Evolutionary conservation across 495 filamentous ascomycete species (phyloP).

Genomic region (Immersiella caudata): DNA sequence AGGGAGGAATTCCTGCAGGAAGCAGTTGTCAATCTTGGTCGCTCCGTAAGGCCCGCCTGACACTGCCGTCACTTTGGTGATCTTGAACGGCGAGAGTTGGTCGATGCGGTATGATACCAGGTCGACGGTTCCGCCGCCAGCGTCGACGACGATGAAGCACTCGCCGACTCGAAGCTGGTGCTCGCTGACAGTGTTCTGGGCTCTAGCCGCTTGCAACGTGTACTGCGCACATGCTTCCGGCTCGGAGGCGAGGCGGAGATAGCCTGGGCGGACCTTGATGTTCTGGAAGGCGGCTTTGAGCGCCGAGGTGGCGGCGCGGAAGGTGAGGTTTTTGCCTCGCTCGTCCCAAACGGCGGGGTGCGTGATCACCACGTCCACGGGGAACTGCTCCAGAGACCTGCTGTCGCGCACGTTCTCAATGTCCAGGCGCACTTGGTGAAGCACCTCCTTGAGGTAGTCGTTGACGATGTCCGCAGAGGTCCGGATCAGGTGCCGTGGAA

Average conservation of each 20-base stretch:
- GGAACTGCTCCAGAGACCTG: conserved; percentile 8
- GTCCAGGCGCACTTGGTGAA: conserved; percentile 15
- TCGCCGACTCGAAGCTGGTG: conserved; percentile 14
- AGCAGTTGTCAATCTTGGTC: conserved; percentile 19
- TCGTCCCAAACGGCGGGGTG: conserved; percentile 23
- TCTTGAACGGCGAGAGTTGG: conserved; percentile 13
- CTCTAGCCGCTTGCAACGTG: conserved; percentile 7
- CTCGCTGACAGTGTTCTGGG: not conserved
- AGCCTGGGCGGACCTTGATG: conserved; percentile 8
- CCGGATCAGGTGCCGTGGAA: conserved; percentile 18
- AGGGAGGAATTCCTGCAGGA: conserved; percentile 17
- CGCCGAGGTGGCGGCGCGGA: conserved; percentile 16
- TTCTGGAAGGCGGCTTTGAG: conserved; percentile 16
- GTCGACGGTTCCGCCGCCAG: conserved; percentile 29
- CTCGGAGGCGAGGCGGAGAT: conserved; percentile 4
- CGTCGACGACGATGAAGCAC: conserved; percentile 29
- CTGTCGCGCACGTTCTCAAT: conserved; percentile 11
- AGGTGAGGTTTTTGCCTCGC: conserved; percentile 20
- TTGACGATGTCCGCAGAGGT: conserved; percentile 20
- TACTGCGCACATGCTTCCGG: not conserved
- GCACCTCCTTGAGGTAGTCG: conserved; percentile 25
- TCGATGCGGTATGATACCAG: conserved; percentile 22
- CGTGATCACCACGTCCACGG: conserved; percentile 25
- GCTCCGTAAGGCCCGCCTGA: conserved; percentile 11
- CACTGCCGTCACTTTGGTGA: not conserved